Evolutionary conservation across 2,329 filamentous ascomycete genomes (phyloP), one percentile per base, ranked within the genome.

Genomic region (Talaromyces sp.): DNA sequence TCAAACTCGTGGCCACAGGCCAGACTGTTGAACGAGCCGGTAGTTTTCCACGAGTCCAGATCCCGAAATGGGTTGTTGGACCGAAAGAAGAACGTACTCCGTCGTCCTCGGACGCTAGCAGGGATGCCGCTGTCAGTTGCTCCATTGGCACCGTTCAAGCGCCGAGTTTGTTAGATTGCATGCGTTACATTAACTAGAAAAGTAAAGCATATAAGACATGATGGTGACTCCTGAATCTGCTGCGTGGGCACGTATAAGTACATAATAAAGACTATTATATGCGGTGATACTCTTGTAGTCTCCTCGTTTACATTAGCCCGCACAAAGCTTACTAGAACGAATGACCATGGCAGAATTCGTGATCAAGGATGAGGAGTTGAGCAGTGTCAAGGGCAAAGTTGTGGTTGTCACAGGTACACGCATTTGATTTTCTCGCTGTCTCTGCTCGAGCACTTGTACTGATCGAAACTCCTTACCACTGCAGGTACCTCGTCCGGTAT

Each of bases 401-500:
- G 76, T 83, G n/a, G 68, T 85, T 28, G 74, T 86, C 14, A 85
- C 83, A 60, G 82, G 81, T 82, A 73, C 50, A 68, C 2, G 8
- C 9, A 14, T 54, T 61, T 44, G 50, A 25, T 52, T 21, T 60
- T 54, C 23, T 14, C 35, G 18, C 50, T 48, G 31, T 37, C 11
- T 21, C n/a, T 21, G n/a, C 16, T 37, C 37, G 18, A 18, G 31
- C 16, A 18, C 31, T 21, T 12, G n/a, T 7, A 11, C 18, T 54
- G 5, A 54, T 37, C 5, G 6, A 8, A 54, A 5, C 1, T 31
- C 18, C 12, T 31, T 14, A 28, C 42, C 23, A 46, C 7, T 56
- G 61, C 61, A 81, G 84, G 85, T 56, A 83, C 83, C 62, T 84
- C 83, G 0, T 85, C 84, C 2, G 86, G 86, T 16, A 88, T 88